phyloP scores from a whole-genome alignment of 345 rosid species.

The Syzygium oleosum region DNA sequence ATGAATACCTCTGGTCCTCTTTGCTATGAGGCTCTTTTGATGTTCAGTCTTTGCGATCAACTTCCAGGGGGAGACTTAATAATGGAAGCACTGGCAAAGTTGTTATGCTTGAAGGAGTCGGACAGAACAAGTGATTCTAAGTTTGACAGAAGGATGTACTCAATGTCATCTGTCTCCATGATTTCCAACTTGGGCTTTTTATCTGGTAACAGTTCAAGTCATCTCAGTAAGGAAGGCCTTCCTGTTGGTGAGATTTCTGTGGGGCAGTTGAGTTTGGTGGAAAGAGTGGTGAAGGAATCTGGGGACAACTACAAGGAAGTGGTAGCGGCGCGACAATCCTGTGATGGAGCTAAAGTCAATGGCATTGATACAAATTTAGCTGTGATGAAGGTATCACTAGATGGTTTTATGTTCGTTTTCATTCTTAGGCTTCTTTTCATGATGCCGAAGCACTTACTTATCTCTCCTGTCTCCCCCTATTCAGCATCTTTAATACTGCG shows the following conservation, averaged over 20 bases:
- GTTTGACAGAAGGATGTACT: constrained; percentile 46
- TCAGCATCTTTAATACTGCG: neutral
- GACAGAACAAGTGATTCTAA: constrained; percentile 21
- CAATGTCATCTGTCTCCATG: constrained; percentile 62
- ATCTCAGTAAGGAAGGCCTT: constrained; percentile 33
- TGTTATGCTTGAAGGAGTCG: constrained; percentile 38
- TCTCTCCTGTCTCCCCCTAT: neutral
- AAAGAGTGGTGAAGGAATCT: constrained; percentile 67
- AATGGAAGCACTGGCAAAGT: constrained; percentile 71
- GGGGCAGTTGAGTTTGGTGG: constrained; percentile 77
- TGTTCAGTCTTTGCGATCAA: constrained; percentile 81
- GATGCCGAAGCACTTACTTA: neutral
- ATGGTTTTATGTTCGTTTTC: neutral
- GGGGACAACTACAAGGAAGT: constrained; percentile 61
- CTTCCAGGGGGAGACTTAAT: constrained; percentile 94
- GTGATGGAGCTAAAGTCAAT: constrained; percentile 76
- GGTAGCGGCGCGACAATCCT: constrained; percentile 62
- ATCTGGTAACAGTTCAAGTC: constrained; percentile 50
- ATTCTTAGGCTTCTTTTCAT: neutral
- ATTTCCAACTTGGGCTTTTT: constrained; percentile 67
- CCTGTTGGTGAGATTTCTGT: constrained; percentile 77
- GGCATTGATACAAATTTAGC: constrained; percentile 92
- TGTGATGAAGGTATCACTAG: constrained; percentile 71
- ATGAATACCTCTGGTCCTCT: constrained; percentile 24
- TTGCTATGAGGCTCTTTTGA: constrained; percentile 46